These are phyloP conservation scores for Ichthyophthirius multifiliis DNA, from an alignment of 169 alveolate species.

Conservation along the genomic window DNA sequence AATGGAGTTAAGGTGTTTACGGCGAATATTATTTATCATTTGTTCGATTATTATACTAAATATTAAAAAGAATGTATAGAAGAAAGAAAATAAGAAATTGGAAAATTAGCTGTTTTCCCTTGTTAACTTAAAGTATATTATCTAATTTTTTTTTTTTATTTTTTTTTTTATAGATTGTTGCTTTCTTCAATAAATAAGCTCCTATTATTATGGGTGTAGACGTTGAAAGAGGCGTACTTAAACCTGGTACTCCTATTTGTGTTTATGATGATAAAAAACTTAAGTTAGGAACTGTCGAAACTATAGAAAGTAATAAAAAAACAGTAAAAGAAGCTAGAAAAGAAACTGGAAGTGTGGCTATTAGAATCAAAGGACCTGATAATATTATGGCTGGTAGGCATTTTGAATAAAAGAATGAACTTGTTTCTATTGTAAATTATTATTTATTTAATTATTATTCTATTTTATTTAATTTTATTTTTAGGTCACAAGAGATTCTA, in stretches of 20 bases:
- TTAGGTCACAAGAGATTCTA: conserved; percentile 88
- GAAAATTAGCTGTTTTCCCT: conserved; percentile 73
- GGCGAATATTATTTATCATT: conserved; percentile 98
- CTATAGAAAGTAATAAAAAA: conserved; percentile 94
- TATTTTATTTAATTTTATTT: too few species aligned
- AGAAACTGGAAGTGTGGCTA: conserved; percentile 88
- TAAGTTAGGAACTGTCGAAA: conserved; percentile 94
- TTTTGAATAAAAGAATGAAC: conserved; percentile 89
- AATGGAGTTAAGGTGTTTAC: conserved; percentile 95
- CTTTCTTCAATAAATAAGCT: conserved; percentile 94
- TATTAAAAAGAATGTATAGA: conserved; percentile 91
- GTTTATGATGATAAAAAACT: conserved; percentile 89
- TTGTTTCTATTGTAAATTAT: conserved; percentile 64
- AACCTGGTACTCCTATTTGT: conserved; percentile 94
- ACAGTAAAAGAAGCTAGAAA: conserved; percentile 91
- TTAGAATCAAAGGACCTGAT: conserved; percentile 87
- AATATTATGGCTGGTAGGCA: conserved; percentile 94
- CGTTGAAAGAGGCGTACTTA: conserved; percentile 92
- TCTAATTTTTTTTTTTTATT: neutral
- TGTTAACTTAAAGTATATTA: conserved; percentile 14
- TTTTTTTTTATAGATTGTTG: conserved; percentile 82
- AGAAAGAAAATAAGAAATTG: conserved; percentile 80
- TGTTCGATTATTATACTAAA: conserved; percentile 94
- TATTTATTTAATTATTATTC: neutral
- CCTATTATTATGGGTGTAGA: conserved; percentile 97